Evolutionary conservation across 2,329 filamentous ascomycete genomes (phyloP).

Genomic region (Colletotrichum sp.): DNA sequence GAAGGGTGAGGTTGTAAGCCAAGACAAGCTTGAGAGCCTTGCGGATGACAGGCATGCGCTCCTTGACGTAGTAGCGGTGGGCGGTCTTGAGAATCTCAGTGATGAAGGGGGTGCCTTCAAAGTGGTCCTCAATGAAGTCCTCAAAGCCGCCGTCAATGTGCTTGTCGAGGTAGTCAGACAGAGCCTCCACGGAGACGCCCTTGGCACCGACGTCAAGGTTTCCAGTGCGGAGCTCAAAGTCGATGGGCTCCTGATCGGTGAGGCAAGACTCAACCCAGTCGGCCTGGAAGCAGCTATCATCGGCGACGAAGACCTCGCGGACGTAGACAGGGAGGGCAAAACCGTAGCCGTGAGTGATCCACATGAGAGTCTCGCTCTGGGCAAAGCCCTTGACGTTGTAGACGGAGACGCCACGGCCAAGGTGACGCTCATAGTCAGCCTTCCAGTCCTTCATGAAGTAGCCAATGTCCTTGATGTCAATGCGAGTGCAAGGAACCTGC

Average conservation of each 20-base stretch:
- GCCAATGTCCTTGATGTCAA: slow-evolving; percentile 97
- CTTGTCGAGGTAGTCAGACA: slow-evolving; percentile 93
- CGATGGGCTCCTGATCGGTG: slow-evolving; percentile 69
- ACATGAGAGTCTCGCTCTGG: slow-evolving; percentile 73
- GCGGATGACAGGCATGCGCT: slow-evolving; percentile 86
- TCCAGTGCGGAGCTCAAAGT: slow-evolving; percentile 87
- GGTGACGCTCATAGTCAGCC: slow-evolving; percentile 91
- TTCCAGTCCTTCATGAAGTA: slow-evolving; percentile 99
- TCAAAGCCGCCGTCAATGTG: slow-evolving; percentile 94
- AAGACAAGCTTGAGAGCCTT: slow-evolving; percentile 95
- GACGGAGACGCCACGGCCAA: slow-evolving; percentile 84
- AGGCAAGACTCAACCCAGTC: slow-evolving; percentile 90
- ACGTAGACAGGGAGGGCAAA: slow-evolving; percentile 92
- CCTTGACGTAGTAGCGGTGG: slow-evolving; percentile 89
- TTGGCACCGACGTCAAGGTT: slow-evolving; percentile 88
- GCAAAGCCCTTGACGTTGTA: slow-evolving; percentile 91
- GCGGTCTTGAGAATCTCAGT: slow-evolving; percentile 96
- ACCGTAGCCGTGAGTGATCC: slow-evolving; percentile 96
- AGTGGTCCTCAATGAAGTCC: slow-evolving; percentile 93
- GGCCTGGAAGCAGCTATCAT: slow-evolving; percentile 90
- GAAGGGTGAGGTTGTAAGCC: slow-evolving; percentile 92
- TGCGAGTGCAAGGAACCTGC: slow-evolving; percentile 97
- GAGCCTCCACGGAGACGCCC: slow-evolving; percentile 78
- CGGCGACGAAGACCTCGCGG: slow-evolving; percentile 88
- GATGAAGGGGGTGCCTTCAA: slow-evolving; percentile 92